Conservation (phyloP, 140 eudicot genomes). For the Senecio squalidus region DNA sequence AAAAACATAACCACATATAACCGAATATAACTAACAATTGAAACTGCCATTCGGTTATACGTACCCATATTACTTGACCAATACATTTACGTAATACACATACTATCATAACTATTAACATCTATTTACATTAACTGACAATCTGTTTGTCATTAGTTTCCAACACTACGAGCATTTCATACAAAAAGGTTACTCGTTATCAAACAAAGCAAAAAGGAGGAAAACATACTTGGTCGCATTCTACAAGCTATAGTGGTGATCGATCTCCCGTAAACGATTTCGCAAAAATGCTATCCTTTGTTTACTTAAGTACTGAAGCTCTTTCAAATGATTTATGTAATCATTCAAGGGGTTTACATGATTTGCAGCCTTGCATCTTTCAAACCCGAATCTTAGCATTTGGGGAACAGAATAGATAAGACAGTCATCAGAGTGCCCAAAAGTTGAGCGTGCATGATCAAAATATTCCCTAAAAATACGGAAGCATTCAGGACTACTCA, state of each 20-base stretch:
- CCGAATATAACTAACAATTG: no score
- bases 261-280: slow-evolving; percentile 1
- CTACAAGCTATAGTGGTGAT: slow-evolving; percentile 1
- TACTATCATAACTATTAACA: no score
- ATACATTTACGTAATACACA: no score
- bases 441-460: slow-evolving; percentile 4
- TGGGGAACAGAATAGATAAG: slow-evolving; percentile 7
- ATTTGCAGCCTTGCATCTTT: slow-evolving; percentile 25
- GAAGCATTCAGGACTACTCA: slow-evolving; percentile 13
- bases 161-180: no score
- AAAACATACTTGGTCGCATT: no score
- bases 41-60: no score
- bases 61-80: no score
- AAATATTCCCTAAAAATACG: neutral
- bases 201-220: no score
- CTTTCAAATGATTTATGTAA: slow-evolving; percentile 30
- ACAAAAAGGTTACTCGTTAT: no score
- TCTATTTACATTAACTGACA: no score
- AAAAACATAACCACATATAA: no score
- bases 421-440: slow-evolving; percentile 20
- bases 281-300: slow-evolving; percentile 12
- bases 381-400: slow-evolving; percentile 29
- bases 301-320: slow-evolving; percentile 31
- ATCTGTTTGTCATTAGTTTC: no score
- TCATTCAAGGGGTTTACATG: slow-evolving; percentile 12